These are phyloP conservation scores for Canavalia gladiata DNA, from an alignment of 306 rosid genomes.

Conservation along the genomic window DNA sequence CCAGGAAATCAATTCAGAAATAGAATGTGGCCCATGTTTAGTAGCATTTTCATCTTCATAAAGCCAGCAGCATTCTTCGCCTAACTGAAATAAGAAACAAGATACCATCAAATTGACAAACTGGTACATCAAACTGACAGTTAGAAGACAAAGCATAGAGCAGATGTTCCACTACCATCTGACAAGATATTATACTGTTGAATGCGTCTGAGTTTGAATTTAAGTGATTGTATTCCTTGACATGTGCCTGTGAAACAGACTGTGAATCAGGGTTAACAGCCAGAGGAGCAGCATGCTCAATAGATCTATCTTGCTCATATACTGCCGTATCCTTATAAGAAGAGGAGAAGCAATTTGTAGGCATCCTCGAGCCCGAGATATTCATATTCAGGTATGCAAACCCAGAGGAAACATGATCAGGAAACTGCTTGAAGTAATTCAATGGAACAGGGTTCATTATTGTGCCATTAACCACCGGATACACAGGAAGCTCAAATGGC, in stretches of 20 bases:
- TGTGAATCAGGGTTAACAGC: slow-evolving; percentile 51
- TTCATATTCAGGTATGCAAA: slow-evolving; percentile 69
- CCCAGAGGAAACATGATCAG: slow-evolving; percentile 91
- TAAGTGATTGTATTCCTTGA: slow-evolving; percentile 45
- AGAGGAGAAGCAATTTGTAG: slow-evolving; percentile 52
- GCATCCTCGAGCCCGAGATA: slow-evolving; percentile 49
- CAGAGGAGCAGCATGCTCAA: slow-evolving; percentile 48
- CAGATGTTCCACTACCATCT: slow-evolving; percentile 52
- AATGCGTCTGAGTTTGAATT: slow-evolving; percentile 43
- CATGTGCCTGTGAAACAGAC: slow-evolving; percentile 49
- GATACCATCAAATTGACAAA: slow-evolving; percentile 29
- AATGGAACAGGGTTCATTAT: slow-evolving; percentile 81
- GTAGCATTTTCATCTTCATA: slow-evolving; percentile 77
- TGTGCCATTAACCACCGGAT: slow-evolving; percentile 79
- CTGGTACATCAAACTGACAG: slow-evolving; percentile 35
- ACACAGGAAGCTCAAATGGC: slow-evolving; percentile 93
- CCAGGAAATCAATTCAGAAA: slow-evolving; percentile 77
- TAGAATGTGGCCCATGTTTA: slow-evolving; percentile 86
- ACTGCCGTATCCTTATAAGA: slow-evolving; percentile 50
- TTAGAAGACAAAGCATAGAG: slow-evolving; percentile 12
- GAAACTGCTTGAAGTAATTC: slow-evolving; percentile 89
- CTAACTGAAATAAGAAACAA: slow-evolving; percentile 56
- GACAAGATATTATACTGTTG: slow-evolving; percentile 48
- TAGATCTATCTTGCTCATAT: slow-evolving; percentile 50
- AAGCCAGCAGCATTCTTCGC: slow-evolving; percentile 80